Conservation (phyloP, 108 stramenopile genomes). For the Schizochytrium sp. region DNA sequence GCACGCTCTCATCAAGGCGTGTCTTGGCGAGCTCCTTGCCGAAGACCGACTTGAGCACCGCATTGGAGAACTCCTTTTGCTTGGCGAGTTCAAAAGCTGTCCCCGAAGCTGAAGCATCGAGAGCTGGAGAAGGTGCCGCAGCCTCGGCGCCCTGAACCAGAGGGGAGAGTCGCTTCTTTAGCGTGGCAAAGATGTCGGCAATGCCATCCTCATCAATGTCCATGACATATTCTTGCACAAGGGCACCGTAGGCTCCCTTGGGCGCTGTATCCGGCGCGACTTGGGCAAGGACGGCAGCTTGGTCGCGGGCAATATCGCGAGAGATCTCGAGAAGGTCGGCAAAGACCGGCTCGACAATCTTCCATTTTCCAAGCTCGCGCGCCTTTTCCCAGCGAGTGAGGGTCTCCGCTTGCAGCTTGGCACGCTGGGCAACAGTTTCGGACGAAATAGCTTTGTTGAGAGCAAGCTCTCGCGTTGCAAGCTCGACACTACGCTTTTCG, state of each 20-base stretch:
- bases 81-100: constrained; percentile 38
- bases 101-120: constrained; percentile 20
- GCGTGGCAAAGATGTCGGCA: constrained; percentile 62
- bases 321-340: neutral
- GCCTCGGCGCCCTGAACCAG: constrained; percentile 55
- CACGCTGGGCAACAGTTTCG: constrained; percentile 5
- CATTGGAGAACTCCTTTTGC: constrained; percentile 52
- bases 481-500: neutral
- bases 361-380: constrained; percentile 30
- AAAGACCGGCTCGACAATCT: constrained; percentile 26
- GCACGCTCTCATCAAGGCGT: constrained; percentile 72
- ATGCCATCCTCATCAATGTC: constrained; percentile 65
- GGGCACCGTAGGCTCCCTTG: constrained; percentile 46
- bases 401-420: neutral
- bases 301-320: constrained; percentile 21
- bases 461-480: constrained; percentile 1
- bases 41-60: constrained; percentile 51
- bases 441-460: constrained; percentile 19
- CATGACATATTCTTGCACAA: constrained; percentile 64
- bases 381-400: constrained; percentile 22
- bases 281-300: constrained; percentile 19
- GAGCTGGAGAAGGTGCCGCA: neutral
- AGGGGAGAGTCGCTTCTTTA: constrained; percentile 60
- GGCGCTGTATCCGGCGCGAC: constrained; percentile 30
- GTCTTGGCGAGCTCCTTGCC: constrained; percentile 64